These are phyloP conservation scores for Chytridium lagenaria DNA, from an alignment of 371 early-diverging fungal genomes.

Conservation along the genomic window DNA sequence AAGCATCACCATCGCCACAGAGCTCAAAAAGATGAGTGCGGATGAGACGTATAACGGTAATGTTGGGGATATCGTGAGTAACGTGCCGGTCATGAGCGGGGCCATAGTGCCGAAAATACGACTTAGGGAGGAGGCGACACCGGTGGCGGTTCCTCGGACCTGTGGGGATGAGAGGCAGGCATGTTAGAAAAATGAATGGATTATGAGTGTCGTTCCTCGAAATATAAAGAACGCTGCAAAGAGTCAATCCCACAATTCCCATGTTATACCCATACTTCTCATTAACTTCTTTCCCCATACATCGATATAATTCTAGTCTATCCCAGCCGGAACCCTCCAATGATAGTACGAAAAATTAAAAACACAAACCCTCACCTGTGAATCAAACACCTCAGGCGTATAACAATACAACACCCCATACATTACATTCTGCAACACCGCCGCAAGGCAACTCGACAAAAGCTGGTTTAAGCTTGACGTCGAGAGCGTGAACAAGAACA, in stretches of 20 bases:
- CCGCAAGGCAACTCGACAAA: slow-evolving; percentile 68
- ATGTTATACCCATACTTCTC: no score
- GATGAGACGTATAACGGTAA: slow-evolving; percentile 76
- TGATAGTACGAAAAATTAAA: no score
- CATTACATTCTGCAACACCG: slow-evolving; percentile 74
- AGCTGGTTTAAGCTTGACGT: slow-evolving; percentile 62
- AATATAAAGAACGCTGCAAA: no score
- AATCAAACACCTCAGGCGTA: slow-evolving; percentile 88
- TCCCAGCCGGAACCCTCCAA: no score
- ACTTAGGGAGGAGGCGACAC: slow-evolving; percentile 77
- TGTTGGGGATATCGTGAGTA: slow-evolving; percentile 62
- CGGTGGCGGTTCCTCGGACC: slow-evolving; percentile 78
- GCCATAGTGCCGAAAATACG: slow-evolving; percentile 79
- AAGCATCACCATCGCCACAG: slow-evolving; percentile 67
- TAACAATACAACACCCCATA: slow-evolving; percentile 81
- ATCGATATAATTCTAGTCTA: no score
- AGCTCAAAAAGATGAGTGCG: slow-evolving; percentile 63
- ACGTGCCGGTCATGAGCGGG: slow-evolving; percentile 73
- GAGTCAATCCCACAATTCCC: no score
- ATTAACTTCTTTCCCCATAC: no score
- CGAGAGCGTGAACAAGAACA: slow-evolving; percentile 70
- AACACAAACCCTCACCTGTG: slow-evolving; percentile 53
- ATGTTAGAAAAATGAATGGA: not conserved
- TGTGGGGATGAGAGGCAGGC: not conserved
- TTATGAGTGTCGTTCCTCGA: not conserved